Percentiles rank a stretch among this genome's conserved stretches.
phyloP scores from a whole-genome alignment of 2,329 filamentous ascomycete genomes.

The Mycocentrospora acerina region DNA sequence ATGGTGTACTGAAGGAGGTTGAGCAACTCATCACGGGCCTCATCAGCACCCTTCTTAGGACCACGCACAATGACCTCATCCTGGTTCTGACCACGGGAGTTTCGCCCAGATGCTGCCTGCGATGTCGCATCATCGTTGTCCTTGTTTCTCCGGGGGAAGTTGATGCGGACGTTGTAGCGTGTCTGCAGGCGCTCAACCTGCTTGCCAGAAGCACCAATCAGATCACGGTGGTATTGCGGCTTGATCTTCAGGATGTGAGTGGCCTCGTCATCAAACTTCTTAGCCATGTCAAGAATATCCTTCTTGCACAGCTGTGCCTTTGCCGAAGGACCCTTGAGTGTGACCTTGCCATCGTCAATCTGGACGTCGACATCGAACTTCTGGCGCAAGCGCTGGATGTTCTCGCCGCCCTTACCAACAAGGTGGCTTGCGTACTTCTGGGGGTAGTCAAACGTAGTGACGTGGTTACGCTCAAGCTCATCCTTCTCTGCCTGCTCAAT shows the following conservation, averaged over 20 bases:
- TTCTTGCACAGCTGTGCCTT: constrained; percentile 86
- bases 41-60: constrained; percentile 88
- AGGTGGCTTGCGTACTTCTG: constrained; percentile 91
- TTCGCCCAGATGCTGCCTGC: constrained; percentile 62
- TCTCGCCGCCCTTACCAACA: constrained; percentile 67
- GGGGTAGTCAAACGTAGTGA: constrained; percentile 84
- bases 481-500: constrained; percentile 87
- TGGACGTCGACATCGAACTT: constrained; percentile 78
- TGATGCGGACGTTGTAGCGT: constrained; percentile 90
- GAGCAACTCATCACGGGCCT: constrained; percentile 87
- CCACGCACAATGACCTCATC: constrained; percentile 92
- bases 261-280: constrained; percentile 86
- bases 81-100: constrained; percentile 69
- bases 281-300: constrained; percentile 76
- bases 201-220: constrained; percentile 84
- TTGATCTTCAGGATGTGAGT: constrained; percentile 87
- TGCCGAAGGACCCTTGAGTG: constrained; percentile 91
- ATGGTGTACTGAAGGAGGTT: constrained; percentile 85
- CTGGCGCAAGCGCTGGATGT: constrained; percentile 68
- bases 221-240: constrained; percentile 87
- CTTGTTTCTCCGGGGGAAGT: constrained; percentile 75
- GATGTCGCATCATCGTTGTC: constrained; percentile 71
- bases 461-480: constrained; percentile 90
- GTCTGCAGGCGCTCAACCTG: constrained; percentile 92
- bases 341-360: constrained; percentile 89